Conservation (phyloP, 768 basidiomycete species). For the Mrakia hoshinonis region DNA sequence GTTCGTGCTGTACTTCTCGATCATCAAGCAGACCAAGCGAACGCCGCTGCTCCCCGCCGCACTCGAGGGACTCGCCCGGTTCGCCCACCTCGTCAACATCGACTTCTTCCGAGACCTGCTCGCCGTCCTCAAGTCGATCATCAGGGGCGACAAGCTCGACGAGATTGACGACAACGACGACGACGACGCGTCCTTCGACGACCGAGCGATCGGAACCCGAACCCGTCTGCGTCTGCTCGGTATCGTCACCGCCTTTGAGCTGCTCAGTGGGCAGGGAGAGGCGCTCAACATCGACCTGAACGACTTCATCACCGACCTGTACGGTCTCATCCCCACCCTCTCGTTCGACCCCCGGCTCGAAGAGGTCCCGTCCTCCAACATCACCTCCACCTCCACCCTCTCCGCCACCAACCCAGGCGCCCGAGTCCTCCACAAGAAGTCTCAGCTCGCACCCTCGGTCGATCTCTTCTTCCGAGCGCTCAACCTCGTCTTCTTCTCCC, state of each 20-base stretch:
- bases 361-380: conserved; percentile 42
- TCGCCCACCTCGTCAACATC: conserved; percentile 91
- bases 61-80: conserved; percentile 82
- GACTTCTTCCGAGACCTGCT: conserved; percentile 97
- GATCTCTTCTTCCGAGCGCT: conserved; percentile 77
- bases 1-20: conserved; percentile 92
- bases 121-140: conserved; percentile 69
- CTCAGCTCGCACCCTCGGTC: conserved; percentile 38
- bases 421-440: conserved; percentile 27
- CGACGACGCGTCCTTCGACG: conserved; percentile 42
- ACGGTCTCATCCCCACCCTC: conserved; percentile 68
- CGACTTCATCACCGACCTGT: conserved; percentile 78
- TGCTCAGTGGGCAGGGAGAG: conserved; percentile 95
- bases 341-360: conserved; percentile 61
- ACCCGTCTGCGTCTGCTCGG: conserved; percentile 53
- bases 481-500: conserved; percentile 68
- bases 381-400: conserved; percentile 30
- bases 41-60: conserved; percentile 73
- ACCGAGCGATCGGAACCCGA: conserved; percentile 45
- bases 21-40: conserved; percentile 74
- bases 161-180: conserved; percentile 32
- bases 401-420: conserved; percentile 32
- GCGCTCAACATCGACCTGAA: conserved; percentile 91
- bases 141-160: conserved; percentile 45
- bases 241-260: conserved; percentile 93